A percentile compares a stretch with the other conserved stretches of the same genome.
phyloP scores from a whole-genome alignment of 441 rosid species.

The Manihot esculenta region DNA sequence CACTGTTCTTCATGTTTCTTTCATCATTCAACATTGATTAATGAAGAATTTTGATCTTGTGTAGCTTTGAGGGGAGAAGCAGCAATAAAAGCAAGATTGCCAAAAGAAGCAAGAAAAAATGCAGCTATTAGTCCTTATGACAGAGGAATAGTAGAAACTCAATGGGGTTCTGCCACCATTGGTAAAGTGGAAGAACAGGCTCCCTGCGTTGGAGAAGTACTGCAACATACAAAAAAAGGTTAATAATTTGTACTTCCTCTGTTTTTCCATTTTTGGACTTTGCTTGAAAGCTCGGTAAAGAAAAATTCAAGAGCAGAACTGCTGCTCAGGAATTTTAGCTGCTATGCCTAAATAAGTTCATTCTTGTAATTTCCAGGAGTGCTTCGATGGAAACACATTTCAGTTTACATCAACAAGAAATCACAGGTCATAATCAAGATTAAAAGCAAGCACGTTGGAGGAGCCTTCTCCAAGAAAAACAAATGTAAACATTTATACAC shows the following conservation, averaged over 20 bases:
- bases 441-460: conserved; percentile 90
- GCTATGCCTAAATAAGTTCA: not conserved
- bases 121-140: conserved; percentile 85
- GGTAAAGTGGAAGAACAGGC: conserved; percentile 43
- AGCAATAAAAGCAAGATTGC: conserved; percentile 69
- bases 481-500: conserved; percentile 50
- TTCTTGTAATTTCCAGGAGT: conserved; percentile 51
- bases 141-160: conserved; percentile 52
- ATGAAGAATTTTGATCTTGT: not conserved
- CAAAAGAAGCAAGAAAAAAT: conserved; percentile 81
- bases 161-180: conserved; percentile 39
- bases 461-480: conserved; percentile 88
- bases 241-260: not conserved
- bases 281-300: not conserved
- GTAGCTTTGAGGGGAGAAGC: conserved; percentile 94
- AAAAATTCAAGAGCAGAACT: not conserved
- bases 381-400: conserved; percentile 57
- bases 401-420: conserved; percentile 68
- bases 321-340: not conserved
- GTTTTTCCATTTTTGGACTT: not conserved
- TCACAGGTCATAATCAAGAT: conserved; percentile 82
- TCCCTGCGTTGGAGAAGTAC: conserved; percentile 71
- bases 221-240: conserved; percentile 80
- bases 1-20: not conserved
- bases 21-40: not conserved